phyloP scores from a whole-genome alignment of 78 protist genomes.

The Polysphondylium violaceum region DNA sequence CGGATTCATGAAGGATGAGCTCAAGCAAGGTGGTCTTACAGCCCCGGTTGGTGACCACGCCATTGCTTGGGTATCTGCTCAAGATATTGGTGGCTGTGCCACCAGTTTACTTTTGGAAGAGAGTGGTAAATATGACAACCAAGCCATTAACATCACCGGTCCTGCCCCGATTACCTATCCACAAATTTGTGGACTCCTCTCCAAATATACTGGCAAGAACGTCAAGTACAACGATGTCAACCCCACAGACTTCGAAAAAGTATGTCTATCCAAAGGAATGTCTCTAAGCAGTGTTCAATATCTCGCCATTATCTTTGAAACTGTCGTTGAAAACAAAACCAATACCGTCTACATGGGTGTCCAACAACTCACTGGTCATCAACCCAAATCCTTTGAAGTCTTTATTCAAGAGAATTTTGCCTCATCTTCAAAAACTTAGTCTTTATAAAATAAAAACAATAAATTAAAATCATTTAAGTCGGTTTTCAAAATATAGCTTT shows the following conservation, averaged over 20 bases:
- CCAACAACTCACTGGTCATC: conserved; percentile 27
- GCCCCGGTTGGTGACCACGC: conserved; percentile 24
- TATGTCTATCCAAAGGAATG: background rate
- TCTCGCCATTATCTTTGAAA: background rate
- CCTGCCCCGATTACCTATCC: background rate
- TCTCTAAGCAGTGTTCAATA: background rate
- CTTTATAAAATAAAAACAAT: no score
- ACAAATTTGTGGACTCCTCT: background rate
- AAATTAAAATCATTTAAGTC: no score
- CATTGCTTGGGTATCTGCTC: background rate
- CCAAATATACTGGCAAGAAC: background rate
- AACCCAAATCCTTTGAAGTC: conserved; percentile 20
- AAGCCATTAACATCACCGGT: conserved; percentile 39
- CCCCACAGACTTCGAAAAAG: background rate
- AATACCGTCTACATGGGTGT: conserved; percentile 12
- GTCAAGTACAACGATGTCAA: background rate
- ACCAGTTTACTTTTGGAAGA: background rate
- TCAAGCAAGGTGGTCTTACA: background rate
- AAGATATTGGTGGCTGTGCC: conserved; percentile 25
- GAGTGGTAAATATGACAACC: background rate
- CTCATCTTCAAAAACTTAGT: background rate
- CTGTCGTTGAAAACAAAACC: background rate
- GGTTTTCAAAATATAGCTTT: no score
- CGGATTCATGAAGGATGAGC: conserved; percentile 20
- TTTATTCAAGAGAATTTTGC: conserved; percentile 3